Conservation (phyloP, 2,329 filamentous ascomycete species). For the Ceratocystis lukuohia region DNA sequence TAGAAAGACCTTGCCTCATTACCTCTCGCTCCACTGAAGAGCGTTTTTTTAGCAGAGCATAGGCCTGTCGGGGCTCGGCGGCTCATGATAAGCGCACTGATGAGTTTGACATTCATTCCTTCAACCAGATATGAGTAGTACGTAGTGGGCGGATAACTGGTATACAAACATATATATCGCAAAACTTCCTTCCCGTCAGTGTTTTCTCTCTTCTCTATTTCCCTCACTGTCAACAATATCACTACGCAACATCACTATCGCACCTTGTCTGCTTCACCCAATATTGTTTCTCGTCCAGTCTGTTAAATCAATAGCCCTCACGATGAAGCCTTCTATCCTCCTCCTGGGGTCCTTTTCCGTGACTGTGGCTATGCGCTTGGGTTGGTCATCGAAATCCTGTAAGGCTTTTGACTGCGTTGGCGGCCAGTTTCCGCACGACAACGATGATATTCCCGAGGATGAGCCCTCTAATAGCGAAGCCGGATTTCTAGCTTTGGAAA, state of each 20-base stretch:
- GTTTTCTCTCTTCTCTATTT: background rate
- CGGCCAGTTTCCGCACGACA: background rate
- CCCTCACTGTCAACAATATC: background rate
- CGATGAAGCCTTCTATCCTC: background rate
- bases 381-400: background rate
- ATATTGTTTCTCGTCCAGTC: no score
- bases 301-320: background rate
- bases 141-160: background rate
- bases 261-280: background rate
- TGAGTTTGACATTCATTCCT: background rate
- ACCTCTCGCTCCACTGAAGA: background rate
- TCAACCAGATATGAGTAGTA: background rate
- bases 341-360: background rate
- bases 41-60: background rate
- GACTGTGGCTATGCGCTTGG: background rate
- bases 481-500: no score
- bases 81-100: background rate
- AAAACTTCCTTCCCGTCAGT: no score
- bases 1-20: background rate
- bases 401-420: background rate
- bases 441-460: background rate
- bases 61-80: background rate
- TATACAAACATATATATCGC: background rate
- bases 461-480: background rate
- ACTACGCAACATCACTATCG: background rate